Evolutionary conservation across 306 rosid species (phyloP).

Genomic region (Fagus sylvatica): DNA sequence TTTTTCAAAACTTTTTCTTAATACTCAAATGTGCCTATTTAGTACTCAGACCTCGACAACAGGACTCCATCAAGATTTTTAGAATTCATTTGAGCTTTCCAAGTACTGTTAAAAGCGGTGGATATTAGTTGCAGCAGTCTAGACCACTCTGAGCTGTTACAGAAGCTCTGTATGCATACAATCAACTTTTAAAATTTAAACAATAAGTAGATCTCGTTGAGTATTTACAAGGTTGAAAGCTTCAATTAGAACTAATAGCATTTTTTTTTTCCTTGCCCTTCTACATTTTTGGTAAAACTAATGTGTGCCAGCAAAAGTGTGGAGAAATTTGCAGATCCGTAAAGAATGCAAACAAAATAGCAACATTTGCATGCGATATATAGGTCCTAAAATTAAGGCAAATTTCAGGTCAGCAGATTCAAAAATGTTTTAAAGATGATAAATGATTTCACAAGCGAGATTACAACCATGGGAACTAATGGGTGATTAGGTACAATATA

Average conservation of each 20-base stretch:
- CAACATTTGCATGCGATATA: not conserved
- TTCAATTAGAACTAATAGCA: not conserved
- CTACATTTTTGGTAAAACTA: not conserved
- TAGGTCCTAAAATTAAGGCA: not conserved
- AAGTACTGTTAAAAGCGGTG: not conserved
- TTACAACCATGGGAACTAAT: slow-evolving; percentile 11
- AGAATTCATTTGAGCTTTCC: not conserved
- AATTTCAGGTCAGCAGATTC: not conserved
- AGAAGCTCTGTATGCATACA: not conserved
- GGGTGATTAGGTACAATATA: slow-evolving; percentile 15
- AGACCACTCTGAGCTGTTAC: not conserved
- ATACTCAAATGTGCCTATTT: not conserved
- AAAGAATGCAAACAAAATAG: not conserved
- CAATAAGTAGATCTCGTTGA: not conserved
- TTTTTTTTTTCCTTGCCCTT: not conserved
- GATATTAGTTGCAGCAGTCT: not conserved
- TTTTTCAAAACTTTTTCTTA: not conserved
- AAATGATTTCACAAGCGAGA: not conserved
- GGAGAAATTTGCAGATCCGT: not conserved
- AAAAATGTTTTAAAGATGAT: not conserved
- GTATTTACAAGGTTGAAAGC: not conserved
- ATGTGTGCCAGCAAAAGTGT: not conserved
- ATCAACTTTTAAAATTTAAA: not conserved
- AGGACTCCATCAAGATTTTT: not conserved
- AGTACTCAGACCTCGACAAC: not conserved